Evolutionary conservation across 257 asterid species (phyloP).

Genomic region (Paraleonurus japonicus): DNA sequence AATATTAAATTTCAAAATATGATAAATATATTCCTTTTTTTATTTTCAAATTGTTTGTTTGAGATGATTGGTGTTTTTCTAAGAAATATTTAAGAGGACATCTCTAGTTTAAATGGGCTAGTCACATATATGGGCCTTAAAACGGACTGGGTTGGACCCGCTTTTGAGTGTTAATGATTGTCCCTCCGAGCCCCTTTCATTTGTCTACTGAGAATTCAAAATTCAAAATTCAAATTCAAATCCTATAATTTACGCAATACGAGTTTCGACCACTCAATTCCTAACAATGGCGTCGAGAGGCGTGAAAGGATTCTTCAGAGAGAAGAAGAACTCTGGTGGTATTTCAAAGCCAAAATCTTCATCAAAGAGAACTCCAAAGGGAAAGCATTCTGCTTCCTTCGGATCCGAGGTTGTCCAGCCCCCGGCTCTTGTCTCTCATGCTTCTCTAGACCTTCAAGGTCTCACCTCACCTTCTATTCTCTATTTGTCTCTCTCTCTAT

Average conservation of each 20-base stretch:
- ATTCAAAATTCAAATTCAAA: not conserved
- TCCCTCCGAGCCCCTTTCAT: not conserved
- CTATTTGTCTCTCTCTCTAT: not conserved
- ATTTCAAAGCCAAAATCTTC: constrained; percentile 37
- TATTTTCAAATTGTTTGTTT: no score
- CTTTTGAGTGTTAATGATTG: not conserved
- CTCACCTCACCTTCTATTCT: not conserved
- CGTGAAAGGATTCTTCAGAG: constrained; percentile 72
- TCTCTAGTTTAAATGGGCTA: no score
- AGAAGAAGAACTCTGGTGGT: constrained; percentile 52
- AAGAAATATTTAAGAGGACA: no score
- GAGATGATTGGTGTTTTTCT: no score
- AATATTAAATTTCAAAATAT: no score
- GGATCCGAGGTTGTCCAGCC: constrained; percentile 61
- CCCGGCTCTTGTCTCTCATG: constrained; percentile 59
- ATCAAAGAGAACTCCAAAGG: constrained; percentile 31
- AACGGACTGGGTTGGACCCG: not conserved
- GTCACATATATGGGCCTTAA: not conserved
- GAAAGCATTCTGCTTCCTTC: constrained; percentile 47
- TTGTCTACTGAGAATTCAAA: constrained; percentile 18
- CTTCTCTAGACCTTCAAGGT: constrained; percentile 71
- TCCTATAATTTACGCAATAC: not conserved
- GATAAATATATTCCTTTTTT: no score
- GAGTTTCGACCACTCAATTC: not conserved
- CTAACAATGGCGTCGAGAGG: constrained; percentile 43